phyloP scores from a whole-genome alignment of 108 stramenopile species.

The Schizochytrium sp. region DNA sequence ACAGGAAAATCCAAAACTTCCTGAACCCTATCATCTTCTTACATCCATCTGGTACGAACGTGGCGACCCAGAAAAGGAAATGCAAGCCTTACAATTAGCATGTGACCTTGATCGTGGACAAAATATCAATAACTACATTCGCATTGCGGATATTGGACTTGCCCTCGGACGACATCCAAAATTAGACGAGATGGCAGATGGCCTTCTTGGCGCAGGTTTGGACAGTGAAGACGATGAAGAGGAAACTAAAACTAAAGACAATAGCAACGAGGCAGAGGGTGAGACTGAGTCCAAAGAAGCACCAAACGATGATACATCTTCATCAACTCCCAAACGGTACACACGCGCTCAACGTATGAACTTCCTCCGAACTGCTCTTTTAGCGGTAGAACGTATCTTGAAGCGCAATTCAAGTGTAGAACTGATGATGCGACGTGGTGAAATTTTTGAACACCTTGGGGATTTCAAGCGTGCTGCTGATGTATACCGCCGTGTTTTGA shows the following conservation, averaged over 20 bases:
- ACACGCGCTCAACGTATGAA: background rate
- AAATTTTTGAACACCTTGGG: conserved; percentile 53
- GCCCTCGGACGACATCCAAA: background rate
- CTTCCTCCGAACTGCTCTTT: background rate
- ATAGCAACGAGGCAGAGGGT: background rate
- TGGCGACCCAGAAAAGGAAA: conserved; percentile 7
- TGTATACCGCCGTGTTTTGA: background rate
- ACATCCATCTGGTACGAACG: background rate
- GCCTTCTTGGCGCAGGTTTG: background rate
- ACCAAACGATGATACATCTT: background rate
- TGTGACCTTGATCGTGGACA: conserved; percentile 4
- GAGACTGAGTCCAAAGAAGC: background rate
- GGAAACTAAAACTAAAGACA: too few relatives aligned
- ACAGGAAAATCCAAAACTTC: background rate
- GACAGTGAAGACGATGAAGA: background rate
- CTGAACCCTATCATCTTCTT: conserved; percentile 20
- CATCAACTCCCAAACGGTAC: background rate
- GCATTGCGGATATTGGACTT: conserved; percentile 19
- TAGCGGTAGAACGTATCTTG: conserved; percentile 17
- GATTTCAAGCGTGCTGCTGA: conserved; percentile 49
- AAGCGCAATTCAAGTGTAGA: background rate
- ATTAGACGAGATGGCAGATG: background rate
- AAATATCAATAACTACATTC: conserved; percentile 21
- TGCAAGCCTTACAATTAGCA: conserved; percentile 43
- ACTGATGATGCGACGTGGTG: background rate